A percentile compares a stretch with the other conserved stretches of the same genome.
Conservation (phyloP, 2,329 filamentous ascomycete species). For the Fusarium pseudoanthophilum region DNA sequence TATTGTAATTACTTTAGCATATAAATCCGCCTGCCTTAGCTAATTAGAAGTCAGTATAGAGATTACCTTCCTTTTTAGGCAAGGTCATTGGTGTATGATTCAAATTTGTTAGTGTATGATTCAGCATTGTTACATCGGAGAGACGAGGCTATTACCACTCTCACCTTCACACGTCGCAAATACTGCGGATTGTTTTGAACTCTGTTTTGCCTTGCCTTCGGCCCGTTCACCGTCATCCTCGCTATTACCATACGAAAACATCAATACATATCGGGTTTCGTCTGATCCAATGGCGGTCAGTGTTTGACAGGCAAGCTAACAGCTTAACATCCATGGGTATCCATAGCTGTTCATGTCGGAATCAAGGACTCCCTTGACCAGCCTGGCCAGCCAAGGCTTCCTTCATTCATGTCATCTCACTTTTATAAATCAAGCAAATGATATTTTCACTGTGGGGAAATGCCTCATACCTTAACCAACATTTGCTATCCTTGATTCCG, state of each 20-base stretch:
- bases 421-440: conserved; percentile 24
- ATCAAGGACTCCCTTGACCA: conserved; percentile 9
- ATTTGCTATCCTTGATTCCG: conserved; percentile 20
- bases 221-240: not conserved
- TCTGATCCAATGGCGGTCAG: conserved; percentile 23
- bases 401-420: conserved; percentile 29
- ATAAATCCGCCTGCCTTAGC: too few species aligned
- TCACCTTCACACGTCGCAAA: conserved; percentile 2
- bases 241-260: not conserved
- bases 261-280: not conserved
- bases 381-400: not conserved
- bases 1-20: too few species aligned
- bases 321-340: not conserved
- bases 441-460: conserved; percentile 19
- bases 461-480: conserved; percentile 27
- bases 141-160: conserved; percentile 25
- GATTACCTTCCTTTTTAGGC: too few species aligned
- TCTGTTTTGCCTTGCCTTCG: conserved; percentile 17
- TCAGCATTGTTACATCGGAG: conserved; percentile 22
- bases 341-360: conserved; percentile 2
- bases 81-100: too few species aligned
- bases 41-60: too few species aligned
- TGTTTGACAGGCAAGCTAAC: conserved; percentile 9
- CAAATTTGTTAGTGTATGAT: too few species aligned
- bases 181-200: conserved; percentile 15